Conservation (phyloP, 2,329 filamentous ascomycete species). For the Stachybotrys elegans region DNA sequence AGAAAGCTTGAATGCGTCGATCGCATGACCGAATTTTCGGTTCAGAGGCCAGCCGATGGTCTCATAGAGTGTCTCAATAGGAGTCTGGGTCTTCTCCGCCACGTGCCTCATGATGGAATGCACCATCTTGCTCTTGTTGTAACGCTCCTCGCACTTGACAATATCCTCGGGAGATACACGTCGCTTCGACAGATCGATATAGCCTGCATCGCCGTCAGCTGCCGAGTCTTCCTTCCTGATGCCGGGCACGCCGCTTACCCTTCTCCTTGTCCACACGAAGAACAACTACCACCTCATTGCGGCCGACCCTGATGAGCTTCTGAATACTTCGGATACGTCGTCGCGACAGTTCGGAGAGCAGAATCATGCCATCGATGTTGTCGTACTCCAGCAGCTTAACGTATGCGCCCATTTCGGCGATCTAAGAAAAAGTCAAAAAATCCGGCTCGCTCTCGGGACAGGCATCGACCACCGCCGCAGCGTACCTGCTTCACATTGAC, state of each 20-base stretch:
- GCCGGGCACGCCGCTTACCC: conserved; percentile 50
- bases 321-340: conserved; percentile 98
- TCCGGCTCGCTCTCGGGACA: conserved; percentile 6
- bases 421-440: conserved; percentile 46
- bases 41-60: conserved; percentile 95
- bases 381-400: conserved; percentile 99
- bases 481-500: conserved; percentile 96
- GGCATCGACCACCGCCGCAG: conserved; percentile 9
- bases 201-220: conserved; percentile 42
- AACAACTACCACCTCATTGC: conserved; percentile 98
- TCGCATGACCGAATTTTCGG: conserved; percentile 93
- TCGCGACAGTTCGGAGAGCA: conserved; percentile 94
- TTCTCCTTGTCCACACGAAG: conserved; percentile 99
- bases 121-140: conserved; percentile 99
- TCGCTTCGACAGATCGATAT: conserved; percentile 98
- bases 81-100: conserved; percentile 89
- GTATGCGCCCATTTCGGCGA: conserved; percentile 99
- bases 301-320: conserved; percentile 95
- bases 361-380: conserved; percentile 99
- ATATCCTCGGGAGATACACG: conserved; percentile 97
- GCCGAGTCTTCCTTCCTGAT: no score
- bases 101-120: conserved; percentile 99
- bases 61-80: conserved; percentile 94
- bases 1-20: conserved; percentile 97
- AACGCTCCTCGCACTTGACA: conserved; percentile 96